phyloP scores from a whole-genome alignment of 169 alveolate species.

The Cryptosporidium canis region DNA sequence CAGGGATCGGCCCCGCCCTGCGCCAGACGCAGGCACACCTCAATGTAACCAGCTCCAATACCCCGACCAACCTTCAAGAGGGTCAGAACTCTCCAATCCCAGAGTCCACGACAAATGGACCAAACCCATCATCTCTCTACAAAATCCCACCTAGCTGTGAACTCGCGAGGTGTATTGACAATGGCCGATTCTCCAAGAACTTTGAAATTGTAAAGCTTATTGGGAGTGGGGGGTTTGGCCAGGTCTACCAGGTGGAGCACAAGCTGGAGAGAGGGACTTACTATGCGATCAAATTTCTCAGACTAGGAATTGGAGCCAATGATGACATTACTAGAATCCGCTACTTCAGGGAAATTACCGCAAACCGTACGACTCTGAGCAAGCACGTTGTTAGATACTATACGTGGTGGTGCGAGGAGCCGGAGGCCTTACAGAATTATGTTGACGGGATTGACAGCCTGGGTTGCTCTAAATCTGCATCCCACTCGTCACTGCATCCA shows the following conservation, averaged over 20 bases:
- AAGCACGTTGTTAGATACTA: slow-evolving; percentile 89
- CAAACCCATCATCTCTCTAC: slow-evolving; percentile 53
- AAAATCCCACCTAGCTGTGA: slow-evolving; percentile 49
- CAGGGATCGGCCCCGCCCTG: neutral
- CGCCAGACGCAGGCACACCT: neutral
- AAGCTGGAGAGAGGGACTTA: slow-evolving; percentile 88
- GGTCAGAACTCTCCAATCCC: neutral
- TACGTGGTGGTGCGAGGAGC: slow-evolving; percentile 94
- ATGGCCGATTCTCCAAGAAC: slow-evolving; percentile 86
- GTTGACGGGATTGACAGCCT: slow-evolving; percentile 80
- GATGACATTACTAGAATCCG: slow-evolving; percentile 85
- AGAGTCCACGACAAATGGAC: slow-evolving; percentile 17
- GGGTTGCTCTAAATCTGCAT: slow-evolving; percentile 79
- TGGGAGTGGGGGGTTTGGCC: slow-evolving; percentile 91
- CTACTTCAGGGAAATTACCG: slow-evolving; percentile 89
- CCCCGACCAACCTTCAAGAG: slow-evolving; percentile 8
- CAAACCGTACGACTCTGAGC: slow-evolving; percentile 87
- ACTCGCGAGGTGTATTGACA: slow-evolving; percentile 77
- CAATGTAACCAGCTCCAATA: neutral
- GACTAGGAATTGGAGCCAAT: slow-evolving; percentile 81
- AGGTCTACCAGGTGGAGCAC: slow-evolving; percentile 87
- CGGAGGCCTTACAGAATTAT: slow-evolving; percentile 84
- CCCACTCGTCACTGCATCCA: slow-evolving; percentile 53
- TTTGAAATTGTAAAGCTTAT: slow-evolving; percentile 83
- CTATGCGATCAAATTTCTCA: slow-evolving; percentile 87